Base-by-base conservation (phyloP, 2,329 filamentous ascomycete species). In the Colletotrichum orbiculare region DNA sequence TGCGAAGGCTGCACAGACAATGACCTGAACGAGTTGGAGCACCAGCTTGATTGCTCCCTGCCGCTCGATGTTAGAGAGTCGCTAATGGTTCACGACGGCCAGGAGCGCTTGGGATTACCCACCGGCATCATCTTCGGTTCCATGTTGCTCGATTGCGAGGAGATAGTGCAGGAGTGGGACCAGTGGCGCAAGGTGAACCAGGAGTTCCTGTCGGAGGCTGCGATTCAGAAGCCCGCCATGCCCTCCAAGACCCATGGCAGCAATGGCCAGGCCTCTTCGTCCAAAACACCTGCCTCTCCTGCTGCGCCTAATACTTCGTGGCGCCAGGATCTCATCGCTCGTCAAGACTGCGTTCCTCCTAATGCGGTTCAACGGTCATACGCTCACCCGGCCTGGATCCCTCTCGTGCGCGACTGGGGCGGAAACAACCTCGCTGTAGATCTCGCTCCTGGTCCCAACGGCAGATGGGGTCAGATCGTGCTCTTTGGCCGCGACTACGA, bases 401-500 rank as follows among this genome's bases (percentile, higher is more conserved):
- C 96, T 57, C 83, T 99, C 39, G 95, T 94, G 64, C 92, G 96
- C 71, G 96, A 99, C 77, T 99, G 96, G 96, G 96, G 96, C 76
- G 96, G 96, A 78, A 99, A 99, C 86, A 96, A 97, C 82, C 85
- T 99, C 73, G 95, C 94, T 15, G 88, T 97, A 50, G 96, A 99
- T 77, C 83, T 99, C 64, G 93, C 94, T 7, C 96, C 96, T 25
- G 96, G 96, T 2, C 93, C 95, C 9, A 87, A 87, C 50, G 96
- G 96, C 43, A 91, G 90, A 76, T 99, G 96, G 95, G 96, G 96
- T 58, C 96, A 99, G 77, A 89, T 99, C 69, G 97, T 99, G 73
- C 86, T 99, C 67, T 97, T 97, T 76, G 96, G 96, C 54, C 93
- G 96, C 66, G 96, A 99, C 80, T 99, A 97, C 79, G 96, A 99